Evolutionary conservation across 1,284 basidiomycete genomes (phyloP).

Genomic region (Vanrija pseudolonga): DNA sequence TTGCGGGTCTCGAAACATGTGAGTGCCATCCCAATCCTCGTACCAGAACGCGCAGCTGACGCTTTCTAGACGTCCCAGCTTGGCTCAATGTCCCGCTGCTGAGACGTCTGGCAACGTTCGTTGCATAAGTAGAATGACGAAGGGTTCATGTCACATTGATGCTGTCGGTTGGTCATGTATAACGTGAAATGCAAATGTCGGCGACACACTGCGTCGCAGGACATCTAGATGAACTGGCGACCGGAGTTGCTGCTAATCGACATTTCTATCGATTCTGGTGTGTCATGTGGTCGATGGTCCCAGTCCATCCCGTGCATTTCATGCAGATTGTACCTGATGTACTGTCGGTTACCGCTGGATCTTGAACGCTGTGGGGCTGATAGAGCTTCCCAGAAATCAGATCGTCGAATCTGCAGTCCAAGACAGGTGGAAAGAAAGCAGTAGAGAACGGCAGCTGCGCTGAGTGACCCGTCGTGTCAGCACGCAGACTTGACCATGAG

Average conservation of each 20-base stretch:
- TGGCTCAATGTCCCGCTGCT: slow-evolving; percentile 39
- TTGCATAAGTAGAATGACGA: slow-evolving; percentile 17
- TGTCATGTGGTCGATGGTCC: neutral
- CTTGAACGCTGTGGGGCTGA: slow-evolving; percentile 10
- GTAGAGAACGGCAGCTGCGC: slow-evolving; percentile 37
- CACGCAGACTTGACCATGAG: no score
- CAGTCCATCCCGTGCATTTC: neutral
- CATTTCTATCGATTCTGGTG: slow-evolving; percentile 4
- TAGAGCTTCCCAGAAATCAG: slow-evolving; percentile 39
- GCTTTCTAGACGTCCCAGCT: slow-evolving; percentile 33
- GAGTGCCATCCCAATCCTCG: slow-evolving; percentile 13
- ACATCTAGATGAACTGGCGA: neutral
- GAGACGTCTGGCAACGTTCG: slow-evolving; percentile 37
- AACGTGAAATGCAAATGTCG: neutral
- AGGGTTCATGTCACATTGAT: neutral
- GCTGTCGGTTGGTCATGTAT: neutral
- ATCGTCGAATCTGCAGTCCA: slow-evolving; percentile 35
- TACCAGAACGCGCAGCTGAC: neutral
- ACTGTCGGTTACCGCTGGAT: slow-evolving; percentile 1
- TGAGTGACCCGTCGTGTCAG: slow-evolving; percentile 6
- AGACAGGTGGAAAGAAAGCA: slow-evolving; percentile 47
- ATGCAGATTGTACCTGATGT: neutral
- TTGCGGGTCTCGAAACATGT: slow-evolving; percentile 49
- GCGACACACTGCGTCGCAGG: neutral
- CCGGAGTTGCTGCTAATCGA: neutral